Conservation (phyloP, 257 asterid species). For the Capsicum baccatum region DNA sequence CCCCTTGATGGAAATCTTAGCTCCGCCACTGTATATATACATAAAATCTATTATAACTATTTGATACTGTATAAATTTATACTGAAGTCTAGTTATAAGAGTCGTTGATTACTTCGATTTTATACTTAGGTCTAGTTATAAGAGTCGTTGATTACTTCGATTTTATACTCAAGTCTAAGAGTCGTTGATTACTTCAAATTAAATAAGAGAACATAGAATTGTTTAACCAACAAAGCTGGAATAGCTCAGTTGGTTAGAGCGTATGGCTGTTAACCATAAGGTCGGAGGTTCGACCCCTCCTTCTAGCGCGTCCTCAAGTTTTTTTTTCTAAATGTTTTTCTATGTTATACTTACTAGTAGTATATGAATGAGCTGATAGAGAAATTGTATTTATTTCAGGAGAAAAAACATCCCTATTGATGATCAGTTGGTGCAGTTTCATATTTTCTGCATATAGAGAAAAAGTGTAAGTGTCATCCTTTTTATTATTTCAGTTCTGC, state of each 20-base stretch:
- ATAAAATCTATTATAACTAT: not conserved
- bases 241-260: slow-evolving; percentile 99
- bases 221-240: slow-evolving; percentile 54
- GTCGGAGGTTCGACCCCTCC: slow-evolving; percentile 95
- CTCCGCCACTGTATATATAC: no score
- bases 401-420: not conserved
- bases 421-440: slow-evolving; percentile 3
- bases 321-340: no score
- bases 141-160: no score
- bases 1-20: no score
- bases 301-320: slow-evolving; percentile 42
- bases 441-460: not conserved
- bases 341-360: no score
- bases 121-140: no score
- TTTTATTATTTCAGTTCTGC: not conserved
- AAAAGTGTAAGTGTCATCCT: no score
- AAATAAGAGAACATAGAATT: accelerated
- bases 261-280: slow-evolving; percentile 99
- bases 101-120: not conserved
- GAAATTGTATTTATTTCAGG: not conserved
- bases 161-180: no score
- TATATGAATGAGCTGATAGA: not conserved
- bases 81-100: not conserved
- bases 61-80: not conserved
- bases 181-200: no score